phyloP scores from a whole-genome alignment of 768 basidiomycete species.

The Russula sp. region DNA sequence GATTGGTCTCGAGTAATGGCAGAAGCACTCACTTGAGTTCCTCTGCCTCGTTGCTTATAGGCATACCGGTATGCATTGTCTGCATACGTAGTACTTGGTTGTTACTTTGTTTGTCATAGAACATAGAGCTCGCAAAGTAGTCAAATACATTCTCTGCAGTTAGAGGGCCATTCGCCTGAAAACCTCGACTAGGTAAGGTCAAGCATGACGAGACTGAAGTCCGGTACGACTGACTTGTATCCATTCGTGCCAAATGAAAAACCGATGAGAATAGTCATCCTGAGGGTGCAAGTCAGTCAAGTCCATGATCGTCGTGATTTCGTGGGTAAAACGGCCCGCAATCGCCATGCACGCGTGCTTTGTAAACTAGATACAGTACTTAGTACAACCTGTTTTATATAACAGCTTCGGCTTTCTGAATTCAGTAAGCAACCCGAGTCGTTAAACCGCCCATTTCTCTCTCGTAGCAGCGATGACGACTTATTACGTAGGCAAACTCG shows the following conservation, averaged over 20 bases:
- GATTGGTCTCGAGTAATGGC: background rate
- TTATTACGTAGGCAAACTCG: slow-evolving; percentile 55
- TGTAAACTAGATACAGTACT: too few species aligned
- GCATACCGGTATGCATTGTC: slow-evolving; percentile 76
- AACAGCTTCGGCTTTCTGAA: slow-evolving; percentile 16
- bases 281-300: slow-evolving; percentile 62
- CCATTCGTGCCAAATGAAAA: slow-evolving; percentile 92
- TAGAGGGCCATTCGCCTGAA: slow-evolving; percentile 68
- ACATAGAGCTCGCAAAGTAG: slow-evolving; percentile 87
- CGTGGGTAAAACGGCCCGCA: too few species aligned
- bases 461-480: slow-evolving; percentile 58
- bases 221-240: slow-evolving; percentile 46
- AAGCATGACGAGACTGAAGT: background rate
- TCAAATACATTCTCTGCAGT: slow-evolving; percentile 76
- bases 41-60: slow-evolving; percentile 72
- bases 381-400: background rate
- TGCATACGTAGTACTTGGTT: slow-evolving; percentile 93
- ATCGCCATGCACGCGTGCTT: too few species aligned
- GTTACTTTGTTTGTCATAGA: slow-evolving; percentile 91
- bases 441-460: slow-evolving; percentile 55
- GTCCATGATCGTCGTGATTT: slow-evolving; percentile 32
- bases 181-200: slow-evolving; percentile 2
- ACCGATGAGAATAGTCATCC: slow-evolving; percentile 75
- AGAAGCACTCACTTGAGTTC: slow-evolving; percentile 63
- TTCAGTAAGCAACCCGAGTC: slow-evolving; percentile 41